Base-by-base conservation (phyloP, 2,329 filamentous ascomycete genomes). In the Fusarium redolens region DNA sequence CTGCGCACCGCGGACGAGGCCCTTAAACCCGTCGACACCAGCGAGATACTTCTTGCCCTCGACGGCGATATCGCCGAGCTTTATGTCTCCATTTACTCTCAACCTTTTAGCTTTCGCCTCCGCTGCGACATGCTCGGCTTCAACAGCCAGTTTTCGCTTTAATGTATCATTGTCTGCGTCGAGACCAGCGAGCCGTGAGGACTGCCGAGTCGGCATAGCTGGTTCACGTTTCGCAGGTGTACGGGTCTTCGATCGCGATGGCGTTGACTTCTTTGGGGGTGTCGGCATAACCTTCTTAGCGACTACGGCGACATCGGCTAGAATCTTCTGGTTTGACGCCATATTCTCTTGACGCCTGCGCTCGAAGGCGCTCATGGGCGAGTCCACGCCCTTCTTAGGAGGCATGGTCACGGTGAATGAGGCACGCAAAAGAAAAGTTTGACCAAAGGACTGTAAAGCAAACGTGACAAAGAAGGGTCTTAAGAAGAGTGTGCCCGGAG, bases 301-400 rank as follows among this genome's bases (percentile, higher is more conserved):
- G 1, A 92, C 88, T 4, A 90, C 89, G 4, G 92, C 92, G 2
- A 97, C 88, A 67, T 95, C 92, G 67, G 93, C 93, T 1, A 98
- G 83, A 0, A 97, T 79, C 0, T 92, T 93, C 81, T 96, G 92
- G 76, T 97, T 96, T 60, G 93, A 91, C 0, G 92, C 93, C 44
- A 97, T 97, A 74, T 97, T 97, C 68, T 95, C 94, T 20, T 94
- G 89, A 1, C 95, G 89, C 75, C 93, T 91, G 77, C 92, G 91
- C 85, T 97, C 95, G 82, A 97, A 98, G 43, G 94, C 93, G 82
- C 93, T 97, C 76, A 97, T 85, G 40, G 77, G 87, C 28, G 75
- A 78, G 18, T 81, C 81, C 7, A 17, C 25, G 44, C 85, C 83
- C 28, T 81, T 83, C 20, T 83, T 82, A 4, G 83, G 79, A 4